Conservation (phyloP, 2,329 filamentous ascomycete species). For the Saccharata proteae region DNA sequence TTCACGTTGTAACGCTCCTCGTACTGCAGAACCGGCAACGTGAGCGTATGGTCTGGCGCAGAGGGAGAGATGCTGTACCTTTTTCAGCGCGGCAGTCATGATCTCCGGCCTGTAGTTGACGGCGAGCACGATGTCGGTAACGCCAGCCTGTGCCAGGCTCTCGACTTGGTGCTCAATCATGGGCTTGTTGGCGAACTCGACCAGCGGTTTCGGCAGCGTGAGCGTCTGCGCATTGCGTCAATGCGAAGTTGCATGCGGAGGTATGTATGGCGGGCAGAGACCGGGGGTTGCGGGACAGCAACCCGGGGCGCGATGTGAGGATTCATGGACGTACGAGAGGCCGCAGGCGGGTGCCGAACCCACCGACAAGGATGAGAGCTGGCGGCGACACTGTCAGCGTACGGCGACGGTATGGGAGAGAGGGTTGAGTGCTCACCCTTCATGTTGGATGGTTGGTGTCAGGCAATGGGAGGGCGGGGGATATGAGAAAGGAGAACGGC, state of each 20-base stretch:
- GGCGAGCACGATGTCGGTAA: conserved; percentile 93
- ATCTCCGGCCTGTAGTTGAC: conserved; percentile 98
- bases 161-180: conserved; percentile 99
- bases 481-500: conserved; percentile 2
- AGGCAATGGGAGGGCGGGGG: conserved; percentile 5
- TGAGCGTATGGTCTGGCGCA: neutral
- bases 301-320: too few relatives aligned
- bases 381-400: conserved; percentile 9
- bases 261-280: conserved; percentile 11
- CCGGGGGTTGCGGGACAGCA: too few relatives aligned
- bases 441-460: conserved; percentile 7
- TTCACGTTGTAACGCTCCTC: conserved; percentile 85
- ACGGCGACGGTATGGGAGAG: conserved; percentile 3
- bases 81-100: conserved; percentile 87
- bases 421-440: conserved; percentile 7
- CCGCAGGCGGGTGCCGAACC: conserved; percentile 94
- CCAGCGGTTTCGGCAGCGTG: conserved; percentile 90
- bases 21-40: conserved; percentile 41
- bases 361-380: conserved; percentile 98
- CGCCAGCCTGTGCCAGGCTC: conserved; percentile 81
- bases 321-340: conserved; percentile 73
- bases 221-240: conserved; percentile 54
- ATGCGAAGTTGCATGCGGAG: conserved; percentile 13
- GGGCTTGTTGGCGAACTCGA: conserved; percentile 97
- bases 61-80: conserved; percentile 43